Conservation (phyloP, 768 basidiomycete genomes). For the Collybiopsis luxurians region DNA sequence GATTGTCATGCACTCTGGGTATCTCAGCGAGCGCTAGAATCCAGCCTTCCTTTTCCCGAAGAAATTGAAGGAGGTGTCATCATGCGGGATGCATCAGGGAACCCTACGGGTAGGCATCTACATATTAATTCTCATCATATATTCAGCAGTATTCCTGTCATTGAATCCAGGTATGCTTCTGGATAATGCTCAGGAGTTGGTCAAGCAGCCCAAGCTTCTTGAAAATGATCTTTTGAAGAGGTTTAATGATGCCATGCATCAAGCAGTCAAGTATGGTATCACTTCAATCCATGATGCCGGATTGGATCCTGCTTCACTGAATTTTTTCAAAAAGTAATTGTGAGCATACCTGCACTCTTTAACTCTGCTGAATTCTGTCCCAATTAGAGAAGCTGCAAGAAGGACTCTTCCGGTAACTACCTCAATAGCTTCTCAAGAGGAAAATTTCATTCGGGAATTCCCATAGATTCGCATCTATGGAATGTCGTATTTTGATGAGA, state of each 20-base stretch:
- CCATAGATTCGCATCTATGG: constrained; percentile 74
- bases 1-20: constrained; percentile 92
- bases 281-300: constrained; percentile 89
- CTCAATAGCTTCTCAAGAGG: background rate
- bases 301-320: constrained; percentile 62
- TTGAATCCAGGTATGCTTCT: constrained; percentile 58
- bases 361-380: background rate
- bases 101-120: constrained; percentile 61
- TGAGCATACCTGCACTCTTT: background rate
- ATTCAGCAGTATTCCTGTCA: background rate
- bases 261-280: constrained; percentile 70
- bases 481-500: constrained; percentile 71
- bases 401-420: constrained; percentile 58
- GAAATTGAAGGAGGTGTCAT: constrained; percentile 80
- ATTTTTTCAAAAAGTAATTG: constrained; percentile 71
- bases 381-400: constrained; percentile 56
- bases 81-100: constrained; percentile 59
- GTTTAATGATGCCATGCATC: constrained; percentile 60
- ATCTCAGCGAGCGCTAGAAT: constrained; percentile 56
- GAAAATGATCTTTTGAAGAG: constrained; percentile 58
- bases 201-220: constrained; percentile 61
- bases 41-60: constrained; percentile 61
- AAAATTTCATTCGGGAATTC: constrained; percentile 6
- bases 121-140: constrained; percentile 2
- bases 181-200: constrained; percentile 83